Base-by-base conservation (phyloP, 768 basidiomycete species). In the Podaxis rugospora region DNA sequence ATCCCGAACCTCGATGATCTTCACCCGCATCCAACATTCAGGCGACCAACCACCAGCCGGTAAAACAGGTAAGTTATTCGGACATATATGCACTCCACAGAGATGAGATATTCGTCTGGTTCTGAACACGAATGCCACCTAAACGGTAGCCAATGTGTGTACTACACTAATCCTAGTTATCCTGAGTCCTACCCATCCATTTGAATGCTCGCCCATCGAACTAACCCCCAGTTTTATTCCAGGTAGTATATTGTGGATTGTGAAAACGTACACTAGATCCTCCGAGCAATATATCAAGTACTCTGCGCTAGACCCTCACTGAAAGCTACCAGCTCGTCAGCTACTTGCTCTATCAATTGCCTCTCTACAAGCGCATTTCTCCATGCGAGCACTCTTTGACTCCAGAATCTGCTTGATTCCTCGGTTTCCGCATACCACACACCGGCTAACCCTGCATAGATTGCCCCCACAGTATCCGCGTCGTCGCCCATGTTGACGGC, bases 391-490 rank as follows among this genome's bases (percentile, higher is more conserved):
- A 80, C 77, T 58, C 70, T 63, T 49, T 69, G 62, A 21, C 72
- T 74, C 79, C 79, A 80, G 57, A 79, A 79, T 28, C 66, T 47
- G 5, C 51, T 57, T 18, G 54, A 63, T 18, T 64, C 61, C 11
- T 65, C 64, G 2, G 61, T 69, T 14, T 62, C 67, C 1, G 69
- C 74, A 63, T 80, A 80, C 76, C 78, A 82, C 51, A 69, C 71
- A 4, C 71, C 80, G 0, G 80, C 79, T 13, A 82, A 66, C 0
- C 78, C 79, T n/a, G 70, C 80, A 51, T 79, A 80, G 25, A 80
- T 71, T 2, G 77, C 77, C 0, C 76, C 80, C 7, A 79, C 75
- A 6, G 79, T 80, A 66, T 80, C 79, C 1, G 80, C 75, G 63
- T 80, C 78, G 59, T 67, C 60, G 1, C 79, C 77, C 61, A 81